Evolutionary conservation across 495 filamentous ascomycete genomes (phyloP).

Genomic region (Annulohypoxylon moriforme): DNA sequence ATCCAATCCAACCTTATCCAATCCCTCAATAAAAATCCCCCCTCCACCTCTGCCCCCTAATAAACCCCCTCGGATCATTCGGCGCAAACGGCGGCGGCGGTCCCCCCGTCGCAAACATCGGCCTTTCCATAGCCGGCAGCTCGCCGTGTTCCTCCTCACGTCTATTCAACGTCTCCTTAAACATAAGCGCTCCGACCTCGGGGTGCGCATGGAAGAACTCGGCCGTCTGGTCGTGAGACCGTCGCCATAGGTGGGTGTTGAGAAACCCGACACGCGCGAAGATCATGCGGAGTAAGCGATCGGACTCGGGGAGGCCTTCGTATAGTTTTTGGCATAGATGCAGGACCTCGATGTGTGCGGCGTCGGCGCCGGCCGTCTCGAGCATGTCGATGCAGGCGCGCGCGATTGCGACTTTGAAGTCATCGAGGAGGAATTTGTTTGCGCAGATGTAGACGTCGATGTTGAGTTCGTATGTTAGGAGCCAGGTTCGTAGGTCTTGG

Average conservation of each 20-base stretch:
- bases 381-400: slow-evolving; percentile 57
- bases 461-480: slow-evolving; percentile 57
- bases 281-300: slow-evolving; percentile 56
- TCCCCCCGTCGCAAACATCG: slow-evolving; percentile 11
- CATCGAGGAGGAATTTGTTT: slow-evolving; percentile 57
- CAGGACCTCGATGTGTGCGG: slow-evolving; percentile 53
- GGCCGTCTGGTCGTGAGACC: slow-evolving; percentile 48
- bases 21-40: neutral
- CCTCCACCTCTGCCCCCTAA: slow-evolving; percentile 6
- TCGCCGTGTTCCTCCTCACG: slow-evolving; percentile 54
- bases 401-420: slow-evolving; percentile 55
- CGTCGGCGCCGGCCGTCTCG: slow-evolving; percentile 57
- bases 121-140: slow-evolving; percentile 57
- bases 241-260: slow-evolving; percentile 51
- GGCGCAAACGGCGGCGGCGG: slow-evolving; percentile 1
- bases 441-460: slow-evolving; percentile 61
- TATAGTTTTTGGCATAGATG: slow-evolving; percentile 54
- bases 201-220: slow-evolving; percentile 53
- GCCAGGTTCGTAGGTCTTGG: slow-evolving; percentile 59
- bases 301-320: slow-evolving; percentile 53
- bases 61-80: slow-evolving; percentile 10
- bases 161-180: slow-evolving; percentile 57
- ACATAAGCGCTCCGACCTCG: slow-evolving; percentile 53
- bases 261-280: slow-evolving; percentile 60
- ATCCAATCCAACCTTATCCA: neutral